Conservation (phyloP, 305 asterid species). For the Fraxinus platypoda region DNA sequence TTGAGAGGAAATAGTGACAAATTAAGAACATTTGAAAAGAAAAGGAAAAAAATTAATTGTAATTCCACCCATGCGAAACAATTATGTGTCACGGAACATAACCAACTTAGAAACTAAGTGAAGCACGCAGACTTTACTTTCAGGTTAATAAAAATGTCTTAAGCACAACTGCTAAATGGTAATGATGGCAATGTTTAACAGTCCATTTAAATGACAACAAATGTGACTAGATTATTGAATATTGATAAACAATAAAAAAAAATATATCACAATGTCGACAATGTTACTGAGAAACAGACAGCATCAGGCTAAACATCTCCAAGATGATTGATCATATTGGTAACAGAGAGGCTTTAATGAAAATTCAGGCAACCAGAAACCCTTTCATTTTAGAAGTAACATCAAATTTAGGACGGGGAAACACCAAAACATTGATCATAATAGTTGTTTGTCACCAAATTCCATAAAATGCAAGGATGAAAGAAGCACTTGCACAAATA, state of each 20-base stretch:
- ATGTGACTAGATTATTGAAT: neutral
- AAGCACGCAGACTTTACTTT: neutral
- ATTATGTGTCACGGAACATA: neutral
- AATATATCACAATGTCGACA: neutral
- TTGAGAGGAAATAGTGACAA: neutral
- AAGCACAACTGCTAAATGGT: neutral
- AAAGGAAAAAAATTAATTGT: neutral
- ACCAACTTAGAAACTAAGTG: neutral
- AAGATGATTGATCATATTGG: neutral
- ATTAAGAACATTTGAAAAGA: neutral
- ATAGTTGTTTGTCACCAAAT: neutral
- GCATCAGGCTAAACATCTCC: neutral
- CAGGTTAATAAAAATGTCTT: neutral
- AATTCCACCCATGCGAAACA: neutral
- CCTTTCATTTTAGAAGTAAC: neutral
- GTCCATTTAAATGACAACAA: neutral
- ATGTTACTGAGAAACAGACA: neutral
- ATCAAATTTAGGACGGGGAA: neutral
- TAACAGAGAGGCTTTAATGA: neutral
- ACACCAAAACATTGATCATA: neutral
- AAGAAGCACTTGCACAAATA: constrained; percentile 1
- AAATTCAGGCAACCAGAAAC: neutral
- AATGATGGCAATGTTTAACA: neutral
- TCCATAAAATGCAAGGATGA: constrained; percentile 12
- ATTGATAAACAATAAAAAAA: neutral